These are phyloP conservation scores for Leucogyrophana mollusca DNA, from an alignment of 768 basidiomycete genomes.

Conservation along the genomic window DNA sequence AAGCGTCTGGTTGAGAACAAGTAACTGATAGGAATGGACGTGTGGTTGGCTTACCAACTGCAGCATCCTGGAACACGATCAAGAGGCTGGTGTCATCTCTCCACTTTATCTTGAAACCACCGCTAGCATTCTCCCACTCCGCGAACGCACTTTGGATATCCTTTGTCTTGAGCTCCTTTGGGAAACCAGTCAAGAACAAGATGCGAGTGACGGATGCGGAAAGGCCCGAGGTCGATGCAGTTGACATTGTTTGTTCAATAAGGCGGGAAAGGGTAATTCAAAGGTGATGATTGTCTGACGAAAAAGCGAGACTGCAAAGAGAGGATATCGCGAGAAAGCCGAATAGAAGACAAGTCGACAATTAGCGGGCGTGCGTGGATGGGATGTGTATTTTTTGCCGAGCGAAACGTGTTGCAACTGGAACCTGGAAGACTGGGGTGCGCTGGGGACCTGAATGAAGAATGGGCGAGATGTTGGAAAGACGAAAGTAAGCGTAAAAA, in stretches of 20 bases:
- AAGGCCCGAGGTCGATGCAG: constrained; percentile 69
- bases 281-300: constrained; percentile 4
- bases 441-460: background rate
- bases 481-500: constrained; percentile 6
- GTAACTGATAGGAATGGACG: constrained; percentile 1
- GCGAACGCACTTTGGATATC: constrained; percentile 91
- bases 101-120: constrained; percentile 99
- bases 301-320: constrained; percentile 10
- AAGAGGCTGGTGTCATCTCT: constrained; percentile 93
- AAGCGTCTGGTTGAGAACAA: background rate
- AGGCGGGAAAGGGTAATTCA: constrained; percentile 8
- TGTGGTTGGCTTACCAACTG: constrained; percentile 62
- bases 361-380: constrained; percentile 7
- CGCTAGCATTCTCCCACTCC: constrained; percentile 81
- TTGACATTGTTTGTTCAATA: constrained; percentile 46
- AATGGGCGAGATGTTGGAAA: constrained; percentile 7
- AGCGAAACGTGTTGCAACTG: constrained; percentile 24
- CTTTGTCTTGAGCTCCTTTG: constrained; percentile 94
- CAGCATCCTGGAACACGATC: constrained; percentile 91
- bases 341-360: constrained; percentile 10
- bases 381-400: constrained; percentile 22
- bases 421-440: constrained; percentile 8
- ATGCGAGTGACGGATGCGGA: constrained; percentile 97
- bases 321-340: constrained; percentile 15
- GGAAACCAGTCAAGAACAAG: constrained; percentile 87